Conservation (phyloP, 192 early-diverging fungal genomes). For the Coemansia sp. region DNA sequence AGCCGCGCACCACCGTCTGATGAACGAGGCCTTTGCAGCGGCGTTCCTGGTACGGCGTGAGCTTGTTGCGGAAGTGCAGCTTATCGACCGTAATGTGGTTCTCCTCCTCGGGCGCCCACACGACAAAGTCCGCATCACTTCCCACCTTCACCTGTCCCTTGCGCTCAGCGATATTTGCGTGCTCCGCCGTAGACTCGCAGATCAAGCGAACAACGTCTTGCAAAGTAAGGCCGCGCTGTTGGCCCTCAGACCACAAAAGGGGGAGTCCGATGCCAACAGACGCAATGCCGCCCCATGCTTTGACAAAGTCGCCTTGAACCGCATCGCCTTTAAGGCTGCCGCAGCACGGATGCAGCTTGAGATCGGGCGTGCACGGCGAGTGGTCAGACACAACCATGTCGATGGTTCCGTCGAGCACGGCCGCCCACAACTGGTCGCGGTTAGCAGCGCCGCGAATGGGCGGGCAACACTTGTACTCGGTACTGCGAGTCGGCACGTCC, state of each 20-base stretch:
- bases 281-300: slow-evolving; percentile 82
- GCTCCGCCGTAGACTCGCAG: slow-evolving; percentile 64
- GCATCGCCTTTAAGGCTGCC: slow-evolving; percentile 29
- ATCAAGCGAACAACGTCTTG: slow-evolving; percentile 64
- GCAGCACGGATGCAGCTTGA: slow-evolving; percentile 63
- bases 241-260: slow-evolving; percentile 75
- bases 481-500: slow-evolving; percentile 64
- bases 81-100: slow-evolving; percentile 60
- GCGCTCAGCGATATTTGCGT: slow-evolving; percentile 58
- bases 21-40: slow-evolving; percentile 64
- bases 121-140: slow-evolving; percentile 76
- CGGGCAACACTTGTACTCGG: slow-evolving; percentile 85
- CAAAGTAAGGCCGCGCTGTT: slow-evolving; percentile 60
- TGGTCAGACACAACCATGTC: slow-evolving; percentile 83
- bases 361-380: slow-evolving; percentile 75
- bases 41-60: slow-evolving; percentile 71
- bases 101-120: slow-evolving; percentile 70
- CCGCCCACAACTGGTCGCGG: slow-evolving; percentile 69
- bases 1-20: slow-evolving; percentile 71
- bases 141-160: slow-evolving; percentile 72
- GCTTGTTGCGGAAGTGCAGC: slow-evolving; percentile 81
- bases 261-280: slow-evolving; percentile 78
- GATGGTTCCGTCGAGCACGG: slow-evolving; percentile 73
- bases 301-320: slow-evolving; percentile 76
- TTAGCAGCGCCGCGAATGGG: slow-evolving; percentile 73